phyloP scores from a whole-genome alignment of 129 eudicot species.

The Cynara cardunculus region DNA sequence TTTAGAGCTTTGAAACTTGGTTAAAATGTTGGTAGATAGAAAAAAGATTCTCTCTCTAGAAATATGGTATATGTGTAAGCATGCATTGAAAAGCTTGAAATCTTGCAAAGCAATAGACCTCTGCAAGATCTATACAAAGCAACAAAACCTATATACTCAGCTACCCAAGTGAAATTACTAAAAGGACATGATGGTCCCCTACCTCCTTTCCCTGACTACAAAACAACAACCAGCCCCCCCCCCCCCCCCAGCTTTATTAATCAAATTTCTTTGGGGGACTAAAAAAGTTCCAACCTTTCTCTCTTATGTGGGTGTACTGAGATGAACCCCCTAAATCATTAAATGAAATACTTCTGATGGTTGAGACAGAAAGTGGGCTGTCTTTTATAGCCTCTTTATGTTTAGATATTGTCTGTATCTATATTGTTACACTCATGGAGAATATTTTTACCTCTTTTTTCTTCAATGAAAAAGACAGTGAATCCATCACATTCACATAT shows the following conservation, averaged over 20 bases:
- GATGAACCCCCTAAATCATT: conserved; percentile 18
- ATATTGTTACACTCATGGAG: conserved; percentile 21
- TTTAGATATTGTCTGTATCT: conserved; percentile 46
- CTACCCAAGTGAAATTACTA: conserved; percentile 60
- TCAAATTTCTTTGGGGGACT: conserved; percentile 78
- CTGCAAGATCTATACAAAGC: conserved; percentile 50
- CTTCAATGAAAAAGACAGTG: conserved; percentile 13
- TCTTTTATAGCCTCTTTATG: conserved; percentile 57
- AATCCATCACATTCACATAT: background rate
- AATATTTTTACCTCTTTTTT: conserved; percentile 7
- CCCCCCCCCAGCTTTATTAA: conserved; percentile 48
- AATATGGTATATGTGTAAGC: conserved; percentile 2
- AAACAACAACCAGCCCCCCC: conserved; percentile 50
- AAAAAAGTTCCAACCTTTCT: conserved; percentile 39
- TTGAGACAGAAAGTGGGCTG: conserved; percentile 41
- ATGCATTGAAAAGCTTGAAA: conserved; percentile 44
- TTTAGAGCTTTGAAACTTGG: conserved; percentile 36
- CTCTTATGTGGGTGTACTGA: no score
- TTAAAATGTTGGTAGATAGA: conserved; percentile 46
- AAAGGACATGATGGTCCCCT: conserved; percentile 80
- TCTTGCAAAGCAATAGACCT: conserved; percentile 53
- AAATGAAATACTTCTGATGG: conserved; percentile 28
- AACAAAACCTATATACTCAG: conserved; percentile 40
- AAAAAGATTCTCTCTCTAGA: conserved; percentile 44
- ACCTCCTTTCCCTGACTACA: conserved; percentile 61